A percentile compares a stretch with the other conserved stretches of the same genome.
Conservation (phyloP, 768 basidiomycete species). For the Dacryopinax primogenitus region DNA sequence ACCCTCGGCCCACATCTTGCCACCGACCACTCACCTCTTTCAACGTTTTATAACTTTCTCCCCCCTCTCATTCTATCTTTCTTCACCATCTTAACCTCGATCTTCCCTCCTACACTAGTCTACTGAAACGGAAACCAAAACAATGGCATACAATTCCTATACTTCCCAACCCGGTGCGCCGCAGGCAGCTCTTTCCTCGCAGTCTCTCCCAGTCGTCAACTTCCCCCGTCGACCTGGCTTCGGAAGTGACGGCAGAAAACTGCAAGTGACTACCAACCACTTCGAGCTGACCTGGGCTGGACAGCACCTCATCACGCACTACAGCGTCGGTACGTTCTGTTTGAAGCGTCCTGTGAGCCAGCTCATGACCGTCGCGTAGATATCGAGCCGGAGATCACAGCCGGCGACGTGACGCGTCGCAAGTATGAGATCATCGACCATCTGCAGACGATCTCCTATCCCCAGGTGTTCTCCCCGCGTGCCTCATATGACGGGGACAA, state of each 20-base stretch:
- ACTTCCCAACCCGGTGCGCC: not conserved
- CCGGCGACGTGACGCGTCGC: not conserved
- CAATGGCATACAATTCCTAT: not conserved
- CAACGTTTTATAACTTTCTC: not conserved
- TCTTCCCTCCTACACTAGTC: not conserved
- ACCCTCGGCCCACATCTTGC: not conserved
- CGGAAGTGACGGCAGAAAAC: not conserved
- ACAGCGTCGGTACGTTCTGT: not conserved
- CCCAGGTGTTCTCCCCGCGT: not conserved
- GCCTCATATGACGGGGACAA: not conserved
- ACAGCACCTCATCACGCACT: not conserved
- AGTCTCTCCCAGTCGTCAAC: not conserved
- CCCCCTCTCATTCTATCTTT: not conserved
- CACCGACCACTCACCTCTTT: not conserved
- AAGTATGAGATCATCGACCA: constrained; percentile 6
- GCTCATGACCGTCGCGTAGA: not conserved
- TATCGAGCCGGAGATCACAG: not conserved
- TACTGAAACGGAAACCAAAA: not conserved
- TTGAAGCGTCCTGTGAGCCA: not conserved
- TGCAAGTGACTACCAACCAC: not conserved
- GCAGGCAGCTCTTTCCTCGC: not conserved
- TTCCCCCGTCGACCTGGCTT: not conserved
- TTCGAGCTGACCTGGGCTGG: not conserved
- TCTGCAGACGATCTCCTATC: not conserved
- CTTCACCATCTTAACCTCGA: not conserved